Evolutionary conservation across 495 filamentous ascomycete species (phyloP).

Genomic region (Aspergillus egyptiacus): DNA sequence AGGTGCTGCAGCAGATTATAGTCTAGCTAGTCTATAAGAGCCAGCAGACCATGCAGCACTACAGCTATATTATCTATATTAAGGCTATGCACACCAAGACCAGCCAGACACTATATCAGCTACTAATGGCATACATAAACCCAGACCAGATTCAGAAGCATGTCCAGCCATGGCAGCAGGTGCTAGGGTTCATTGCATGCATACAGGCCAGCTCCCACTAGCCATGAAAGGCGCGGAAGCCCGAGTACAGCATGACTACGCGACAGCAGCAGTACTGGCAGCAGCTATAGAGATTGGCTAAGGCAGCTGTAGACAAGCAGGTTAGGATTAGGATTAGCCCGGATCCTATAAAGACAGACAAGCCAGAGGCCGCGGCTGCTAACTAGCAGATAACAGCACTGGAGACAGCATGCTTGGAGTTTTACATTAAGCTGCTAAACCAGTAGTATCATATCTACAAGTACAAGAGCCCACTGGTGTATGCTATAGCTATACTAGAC

Average conservation of each 20-base stretch:
- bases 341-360: no score
- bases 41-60: conserved; percentile 5
- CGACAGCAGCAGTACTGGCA: neutral
- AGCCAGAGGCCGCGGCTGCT: no score
- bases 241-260: neutral
- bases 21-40: conserved; percentile 2
- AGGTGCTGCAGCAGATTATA: neutral
- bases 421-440: neutral
- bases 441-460: neutral
- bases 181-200: conserved; percentile 13
- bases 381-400: neutral
- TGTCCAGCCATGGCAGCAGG: conserved; percentile 14
- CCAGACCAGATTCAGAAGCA: conserved; percentile 4
- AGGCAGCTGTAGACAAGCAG: no score
- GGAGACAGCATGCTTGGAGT: neutral
- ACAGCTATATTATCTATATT: neutral
- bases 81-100: neutral
- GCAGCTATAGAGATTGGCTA: neutral
- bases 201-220: conserved; percentile 2
- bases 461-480: neutral
- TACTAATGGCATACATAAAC: conserved; percentile 11
- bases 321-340: no score
- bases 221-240: neutral
- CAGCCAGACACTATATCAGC: neutral
- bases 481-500: neutral